Evolutionary conservation across 768 basidiomycete species (phyloP).

Genomic region (Nidularia pulvinata): DNA sequence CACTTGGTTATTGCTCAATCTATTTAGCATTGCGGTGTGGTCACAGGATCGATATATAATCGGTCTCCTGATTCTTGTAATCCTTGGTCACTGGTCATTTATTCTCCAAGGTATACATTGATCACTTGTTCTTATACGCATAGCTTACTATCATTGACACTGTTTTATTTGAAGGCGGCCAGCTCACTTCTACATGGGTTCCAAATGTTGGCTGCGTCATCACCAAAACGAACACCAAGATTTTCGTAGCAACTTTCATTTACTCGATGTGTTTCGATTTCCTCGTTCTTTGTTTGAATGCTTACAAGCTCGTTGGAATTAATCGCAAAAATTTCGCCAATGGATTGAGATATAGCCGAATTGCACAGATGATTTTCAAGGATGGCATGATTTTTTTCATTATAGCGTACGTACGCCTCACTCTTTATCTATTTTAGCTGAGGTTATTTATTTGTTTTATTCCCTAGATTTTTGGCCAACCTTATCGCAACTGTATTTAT

Average conservation of each 20-base stretch:
- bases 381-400: constrained; percentile 74
- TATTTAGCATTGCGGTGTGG: constrained; percentile 68
- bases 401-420: constrained; percentile 52
- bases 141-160: constrained; percentile 20
- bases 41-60: constrained; percentile 55
- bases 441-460: constrained; percentile 50
- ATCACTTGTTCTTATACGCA: background rate
- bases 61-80: constrained; percentile 48
- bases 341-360: constrained; percentile 50
- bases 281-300: constrained; percentile 57
- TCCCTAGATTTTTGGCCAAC: constrained; percentile 59
- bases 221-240: constrained; percentile 51
- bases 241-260: constrained; percentile 68
- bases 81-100: constrained; percentile 73
- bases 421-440: too few relatives aligned
- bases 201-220: too few relatives aligned
- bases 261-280: constrained; percentile 78
- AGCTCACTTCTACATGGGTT: constrained; percentile 48
- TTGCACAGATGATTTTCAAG: constrained; percentile 64
- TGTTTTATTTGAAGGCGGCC: constrained; percentile 56
- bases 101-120: constrained; percentile 55
- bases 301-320: constrained; percentile 57
- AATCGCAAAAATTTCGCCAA: too few relatives aligned
- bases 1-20: background rate
- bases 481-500: constrained; percentile 42